phyloP scores from a whole-genome alignment of 177 flowering plant genomes.

The Vitis hybrid region DNA sequence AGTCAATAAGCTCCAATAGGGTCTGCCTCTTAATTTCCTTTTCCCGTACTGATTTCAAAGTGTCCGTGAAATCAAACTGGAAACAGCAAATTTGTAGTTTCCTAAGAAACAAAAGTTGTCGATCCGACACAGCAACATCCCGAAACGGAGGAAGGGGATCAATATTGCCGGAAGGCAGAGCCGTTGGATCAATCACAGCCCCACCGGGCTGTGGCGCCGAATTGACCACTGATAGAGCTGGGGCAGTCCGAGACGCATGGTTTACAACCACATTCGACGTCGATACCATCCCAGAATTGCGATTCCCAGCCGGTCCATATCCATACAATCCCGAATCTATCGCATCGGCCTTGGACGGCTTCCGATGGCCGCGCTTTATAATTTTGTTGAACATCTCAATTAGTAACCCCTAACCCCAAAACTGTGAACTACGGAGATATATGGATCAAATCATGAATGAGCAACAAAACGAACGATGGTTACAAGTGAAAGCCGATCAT shows the following conservation, averaged over 20 bases:
- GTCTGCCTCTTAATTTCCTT: conserved; percentile 60
- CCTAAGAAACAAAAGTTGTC: conserved; percentile 45
- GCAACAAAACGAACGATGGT: too few species aligned
- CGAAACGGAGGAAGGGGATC: conserved; percentile 53
- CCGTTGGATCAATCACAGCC: neutral
- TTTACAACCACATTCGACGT: conserved; percentile 54
- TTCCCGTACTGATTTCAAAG: conserved; percentile 42
- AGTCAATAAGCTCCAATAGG: conserved; percentile 52
- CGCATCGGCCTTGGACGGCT: conserved; percentile 64
- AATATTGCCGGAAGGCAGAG: conserved; percentile 28
- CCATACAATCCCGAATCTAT: conserved; percentile 34
- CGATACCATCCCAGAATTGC: conserved; percentile 35
- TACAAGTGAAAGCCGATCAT: too few species aligned
- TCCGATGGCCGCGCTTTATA: conserved; percentile 67
- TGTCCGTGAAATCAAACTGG: conserved; percentile 50
- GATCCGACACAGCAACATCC: conserved; percentile 48
- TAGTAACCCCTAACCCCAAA: too few species aligned
- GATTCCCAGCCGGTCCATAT: conserved; percentile 15
- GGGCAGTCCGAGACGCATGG: conserved; percentile 60
- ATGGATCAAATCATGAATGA: too few species aligned
- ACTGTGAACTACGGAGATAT: too few species aligned
- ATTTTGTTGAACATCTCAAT: conserved; percentile 61
- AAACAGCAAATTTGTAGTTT: conserved; percentile 51
- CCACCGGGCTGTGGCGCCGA: conserved; percentile 13
- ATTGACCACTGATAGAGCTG: conserved; percentile 16